These are phyloP conservation scores for Blastocystis hominis DNA, from an alignment of 352 stramenopile genomes.

Conservation along the genomic window DNA sequence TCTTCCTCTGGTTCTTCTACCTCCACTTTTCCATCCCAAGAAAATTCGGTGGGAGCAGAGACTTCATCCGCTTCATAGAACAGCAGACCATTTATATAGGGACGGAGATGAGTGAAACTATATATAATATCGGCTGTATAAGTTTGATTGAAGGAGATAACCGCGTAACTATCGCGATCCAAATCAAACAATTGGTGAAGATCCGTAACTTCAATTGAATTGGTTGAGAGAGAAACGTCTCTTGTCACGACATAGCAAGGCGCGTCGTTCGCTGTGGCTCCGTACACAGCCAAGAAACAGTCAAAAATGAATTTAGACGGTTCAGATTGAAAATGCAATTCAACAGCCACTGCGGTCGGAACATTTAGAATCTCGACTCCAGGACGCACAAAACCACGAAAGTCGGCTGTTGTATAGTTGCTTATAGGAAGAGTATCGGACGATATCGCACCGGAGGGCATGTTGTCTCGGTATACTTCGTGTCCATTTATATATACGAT, in stretches of 20 bases:
- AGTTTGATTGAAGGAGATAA: background rate
- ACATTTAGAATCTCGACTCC: background rate
- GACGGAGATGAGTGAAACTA: background rate
- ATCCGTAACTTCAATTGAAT: background rate
- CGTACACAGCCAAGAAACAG: background rate
- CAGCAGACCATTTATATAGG: background rate
- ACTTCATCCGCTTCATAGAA: background rate
- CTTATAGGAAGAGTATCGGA: background rate
- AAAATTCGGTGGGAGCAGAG: background rate
- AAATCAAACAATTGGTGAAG: background rate
- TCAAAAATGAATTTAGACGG: background rate
- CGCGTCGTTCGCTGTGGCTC: background rate
- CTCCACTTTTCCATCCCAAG: background rate
- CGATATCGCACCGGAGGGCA: background rate
- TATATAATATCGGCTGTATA: background rate
- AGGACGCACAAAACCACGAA: background rate
- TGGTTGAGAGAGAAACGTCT: background rate
- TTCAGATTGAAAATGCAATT: background rate
- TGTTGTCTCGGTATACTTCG: conserved; percentile 26
- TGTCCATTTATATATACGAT: conserved; percentile 32
- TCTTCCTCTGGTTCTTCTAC: background rate
- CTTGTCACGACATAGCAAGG: background rate
- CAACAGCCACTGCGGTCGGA: background rate
- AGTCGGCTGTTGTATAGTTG: background rate
- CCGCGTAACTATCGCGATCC: background rate